Conservation (phyloP, 1,139 yeast genomes). For the Tardiomyces digboiensis region DNA sequence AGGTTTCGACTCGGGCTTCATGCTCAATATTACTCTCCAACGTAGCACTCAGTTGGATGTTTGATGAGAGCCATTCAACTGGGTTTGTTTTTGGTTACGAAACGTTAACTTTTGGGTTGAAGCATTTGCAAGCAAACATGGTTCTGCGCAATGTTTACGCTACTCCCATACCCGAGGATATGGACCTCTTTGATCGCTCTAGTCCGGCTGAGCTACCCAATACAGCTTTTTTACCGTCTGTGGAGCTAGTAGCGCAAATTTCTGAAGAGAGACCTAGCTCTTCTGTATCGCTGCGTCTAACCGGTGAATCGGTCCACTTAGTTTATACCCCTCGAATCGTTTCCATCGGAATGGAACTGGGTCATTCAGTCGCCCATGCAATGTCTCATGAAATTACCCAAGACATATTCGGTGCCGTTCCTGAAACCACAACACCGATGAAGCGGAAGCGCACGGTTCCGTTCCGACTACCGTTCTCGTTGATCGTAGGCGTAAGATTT, state of each 20-base stretch:
- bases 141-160: slow-evolving; percentile 29
- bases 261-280: slow-evolving; percentile 5
- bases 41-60: neutral
- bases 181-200: slow-evolving; percentile 5
- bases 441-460: neutral
- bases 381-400: slow-evolving; percentile 2
- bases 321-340: slow-evolving; percentile 24
- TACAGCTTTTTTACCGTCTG: slow-evolving; percentile 24
- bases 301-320: slow-evolving; percentile 24
- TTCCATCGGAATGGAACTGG: slow-evolving; percentile 11
- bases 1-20: neutral
- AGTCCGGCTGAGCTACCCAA: slow-evolving; percentile 12
- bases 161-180: slow-evolving; percentile 17
- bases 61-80: neutral
- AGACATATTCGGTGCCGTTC: neutral
- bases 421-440: neutral
- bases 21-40: neutral
- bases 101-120: slow-evolving; percentile 8
- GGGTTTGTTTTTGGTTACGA: slow-evolving; percentile 11
- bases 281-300: slow-evolving; percentile 13
- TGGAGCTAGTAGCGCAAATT: slow-evolving; percentile 9
- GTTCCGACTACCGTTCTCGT: slow-evolving; percentile 5
- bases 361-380: slow-evolving; percentile 5
- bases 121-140: slow-evolving; percentile 14
- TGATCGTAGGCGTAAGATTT: slow-evolving; percentile 7